Conservation (phyloP, 345 rosid species). For the Geranium rotundifolium region DNA sequence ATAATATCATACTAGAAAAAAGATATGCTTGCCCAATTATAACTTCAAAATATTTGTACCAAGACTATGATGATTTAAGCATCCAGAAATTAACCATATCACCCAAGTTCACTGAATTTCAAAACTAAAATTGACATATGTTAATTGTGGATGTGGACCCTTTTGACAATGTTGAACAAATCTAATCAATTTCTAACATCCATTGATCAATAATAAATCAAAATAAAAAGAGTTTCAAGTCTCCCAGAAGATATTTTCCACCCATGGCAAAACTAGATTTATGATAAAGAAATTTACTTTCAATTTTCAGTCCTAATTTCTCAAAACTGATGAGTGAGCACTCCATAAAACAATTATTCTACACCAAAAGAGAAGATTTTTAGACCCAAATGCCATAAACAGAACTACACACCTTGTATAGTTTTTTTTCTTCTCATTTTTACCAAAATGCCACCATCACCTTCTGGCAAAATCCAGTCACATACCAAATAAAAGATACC, state of each 20-base stretch:
- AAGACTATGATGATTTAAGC: neutral
- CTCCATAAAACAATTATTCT: no score
- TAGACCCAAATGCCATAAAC: neutral
- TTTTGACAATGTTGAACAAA: neutral
- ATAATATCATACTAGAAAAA: neutral
- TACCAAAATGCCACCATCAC: neutral
- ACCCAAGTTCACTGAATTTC: neutral
- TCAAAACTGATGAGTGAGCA: no score
- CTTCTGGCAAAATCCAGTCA: neutral
- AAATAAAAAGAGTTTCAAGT: neutral
- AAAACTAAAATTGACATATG: neutral
- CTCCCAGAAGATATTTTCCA: neutral
- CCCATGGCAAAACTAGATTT: no score
- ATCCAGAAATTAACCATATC: neutral
- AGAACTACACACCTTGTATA: neutral
- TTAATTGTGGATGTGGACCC: neutral
- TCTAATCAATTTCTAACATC: neutral
- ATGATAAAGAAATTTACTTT: no score
- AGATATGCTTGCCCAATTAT: neutral
- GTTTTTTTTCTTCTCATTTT: neutral
- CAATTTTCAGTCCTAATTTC: no score
- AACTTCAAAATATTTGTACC: no score
- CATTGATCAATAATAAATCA: no score
- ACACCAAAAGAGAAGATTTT: neutral
- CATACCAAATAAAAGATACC: neutral